Conservation (phyloP, 2,329 filamentous ascomycete species). For the Metarhizium guizhouense region DNA sequence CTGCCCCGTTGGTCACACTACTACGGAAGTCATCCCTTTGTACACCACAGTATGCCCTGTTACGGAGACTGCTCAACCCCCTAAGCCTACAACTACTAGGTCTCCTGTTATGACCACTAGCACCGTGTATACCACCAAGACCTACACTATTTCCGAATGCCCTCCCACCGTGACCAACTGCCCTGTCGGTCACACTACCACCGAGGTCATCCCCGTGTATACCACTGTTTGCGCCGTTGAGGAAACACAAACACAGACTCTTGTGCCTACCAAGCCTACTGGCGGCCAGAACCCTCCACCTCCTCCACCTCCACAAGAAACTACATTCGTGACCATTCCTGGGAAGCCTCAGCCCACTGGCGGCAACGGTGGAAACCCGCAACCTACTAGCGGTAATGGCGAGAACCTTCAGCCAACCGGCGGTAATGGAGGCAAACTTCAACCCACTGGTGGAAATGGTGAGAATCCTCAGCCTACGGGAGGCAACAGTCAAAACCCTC, state of each 20-base stretch:
- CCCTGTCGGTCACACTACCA: slow-evolving; percentile 11
- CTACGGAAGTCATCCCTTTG: slow-evolving; percentile 21
- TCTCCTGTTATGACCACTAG: slow-evolving; percentile 2
- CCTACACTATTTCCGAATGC: slow-evolving; percentile 44
- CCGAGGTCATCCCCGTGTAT: slow-evolving; percentile 4
- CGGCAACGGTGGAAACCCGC: too few relatives aligned
- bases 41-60: slow-evolving; percentile 31
- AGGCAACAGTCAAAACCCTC: too few relatives aligned
- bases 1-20: slow-evolving; percentile 31
- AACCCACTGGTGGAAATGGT: too few relatives aligned
- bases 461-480: too few relatives aligned
- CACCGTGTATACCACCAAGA: slow-evolving; percentile 23
- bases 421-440: too few relatives aligned
- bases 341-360: too few relatives aligned
- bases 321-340: too few relatives aligned
- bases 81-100: slow-evolving; percentile 7
- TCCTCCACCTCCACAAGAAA: neutral
- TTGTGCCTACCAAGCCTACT: neutral
- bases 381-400: too few relatives aligned
- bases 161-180: slow-evolving; percentile 14
- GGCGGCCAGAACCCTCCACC: neutral
- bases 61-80: slow-evolving; percentile 8
- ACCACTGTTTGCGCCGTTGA: slow-evolving; percentile 1
- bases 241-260: neutral
- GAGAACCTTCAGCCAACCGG: too few relatives aligned